Evolutionary conservation across 2,329 filamentous ascomycete genomes (phyloP).

Genomic region (Trichoderma cornu-damae): DNA sequence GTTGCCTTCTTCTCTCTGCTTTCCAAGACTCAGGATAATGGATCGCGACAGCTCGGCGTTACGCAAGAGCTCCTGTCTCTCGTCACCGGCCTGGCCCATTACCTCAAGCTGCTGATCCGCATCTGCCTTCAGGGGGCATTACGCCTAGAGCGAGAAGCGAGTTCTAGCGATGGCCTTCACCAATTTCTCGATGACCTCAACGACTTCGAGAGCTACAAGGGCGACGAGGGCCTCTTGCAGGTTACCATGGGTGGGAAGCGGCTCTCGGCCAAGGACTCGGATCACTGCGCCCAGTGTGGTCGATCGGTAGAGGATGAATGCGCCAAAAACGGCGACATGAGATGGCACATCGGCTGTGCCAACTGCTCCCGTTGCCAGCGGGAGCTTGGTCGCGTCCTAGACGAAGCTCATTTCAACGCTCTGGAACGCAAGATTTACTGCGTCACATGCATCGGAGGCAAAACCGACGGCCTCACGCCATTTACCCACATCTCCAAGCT

Average conservation of each 20-base stretch:
- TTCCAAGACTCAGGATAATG: slow-evolving; percentile 89
- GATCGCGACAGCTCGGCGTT: slow-evolving; percentile 85
- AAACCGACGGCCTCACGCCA: slow-evolving; percentile 45
- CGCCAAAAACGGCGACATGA: slow-evolving; percentile 64
- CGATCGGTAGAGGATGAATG: slow-evolving; percentile 95
- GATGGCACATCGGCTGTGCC: slow-evolving; percentile 82
- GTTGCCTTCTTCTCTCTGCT: slow-evolving; percentile 95
- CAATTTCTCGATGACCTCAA: slow-evolving; percentile 78
- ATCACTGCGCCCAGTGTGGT: slow-evolving; percentile 76
- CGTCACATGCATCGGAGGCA: slow-evolving; percentile 56
- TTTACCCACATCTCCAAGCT: slow-evolving; percentile 78
- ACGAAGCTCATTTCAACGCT: slow-evolving; percentile 66
- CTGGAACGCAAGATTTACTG: slow-evolving; percentile 68
- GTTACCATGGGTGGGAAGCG: slow-evolving; percentile 59
- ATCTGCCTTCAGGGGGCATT: slow-evolving; percentile 93
- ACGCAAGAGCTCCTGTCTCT: slow-evolving; percentile 97
- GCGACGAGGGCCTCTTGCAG: slow-evolving; percentile 64
- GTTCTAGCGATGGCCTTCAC: slow-evolving; percentile 68
- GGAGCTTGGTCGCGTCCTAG: slow-evolving; percentile 63
- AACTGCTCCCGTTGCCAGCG: slow-evolving; percentile 61
- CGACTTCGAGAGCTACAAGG: slow-evolving; percentile 72
- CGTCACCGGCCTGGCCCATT: slow-evolving; percentile 93
- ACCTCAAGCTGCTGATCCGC: slow-evolving; percentile 92
- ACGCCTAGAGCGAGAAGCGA: slow-evolving; percentile 80
- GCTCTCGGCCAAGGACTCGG: slow-evolving; percentile 70